These are phyloP conservation scores for Coprinellus micaceus DNA, from an alignment of 768 basidiomycete species.

Conservation along the genomic window DNA sequence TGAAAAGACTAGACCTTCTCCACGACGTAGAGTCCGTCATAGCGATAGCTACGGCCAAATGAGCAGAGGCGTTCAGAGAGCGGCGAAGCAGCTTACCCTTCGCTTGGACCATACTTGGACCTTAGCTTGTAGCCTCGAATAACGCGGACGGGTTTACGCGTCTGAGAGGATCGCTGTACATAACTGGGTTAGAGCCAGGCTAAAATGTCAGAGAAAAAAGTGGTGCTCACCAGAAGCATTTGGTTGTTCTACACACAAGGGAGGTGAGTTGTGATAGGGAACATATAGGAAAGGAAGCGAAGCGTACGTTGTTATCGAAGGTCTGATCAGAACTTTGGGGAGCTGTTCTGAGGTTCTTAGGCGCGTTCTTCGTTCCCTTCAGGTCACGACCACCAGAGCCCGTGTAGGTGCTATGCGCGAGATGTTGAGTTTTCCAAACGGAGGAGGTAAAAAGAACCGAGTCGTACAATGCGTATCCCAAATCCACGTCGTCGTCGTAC, in stretches of 20 bases:
- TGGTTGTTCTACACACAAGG: constrained; percentile 50
- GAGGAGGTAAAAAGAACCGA: constrained; percentile 16
- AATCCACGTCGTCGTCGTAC: constrained; percentile 81
- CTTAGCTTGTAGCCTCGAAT: constrained; percentile 78
- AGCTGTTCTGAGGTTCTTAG: constrained; percentile 87
- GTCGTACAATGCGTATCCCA: constrained; percentile 82
- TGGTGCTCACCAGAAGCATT: constrained; percentile 52
- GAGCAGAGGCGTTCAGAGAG: constrained; percentile 3
- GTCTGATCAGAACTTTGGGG: constrained; percentile 81
- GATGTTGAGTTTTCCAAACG: background rate
- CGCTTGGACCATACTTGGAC: constrained; percentile 71
- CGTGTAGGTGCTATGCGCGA: constrained; percentile 62
- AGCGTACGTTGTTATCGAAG: constrained; percentile 59
- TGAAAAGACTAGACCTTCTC: constrained; percentile 47
- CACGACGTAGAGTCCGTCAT: constrained; percentile 84
- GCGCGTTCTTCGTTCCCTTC: constrained; percentile 75
- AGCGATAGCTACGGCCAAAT: constrained; percentile 62
- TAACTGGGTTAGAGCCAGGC: background rate
- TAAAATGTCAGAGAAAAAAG: background rate
- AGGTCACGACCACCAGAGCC: constrained; percentile 84
- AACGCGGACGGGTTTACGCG: constrained; percentile 79
- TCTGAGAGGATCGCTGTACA: constrained; percentile 68
- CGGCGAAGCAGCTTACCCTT: constrained; percentile 48
- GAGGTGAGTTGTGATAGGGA: background rate
- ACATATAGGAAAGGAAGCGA: background rate